Evolutionary conservation across 1,284 basidiomycete species (phyloP).

Genomic region (Apiotrichum akiyoshidainum): DNA sequence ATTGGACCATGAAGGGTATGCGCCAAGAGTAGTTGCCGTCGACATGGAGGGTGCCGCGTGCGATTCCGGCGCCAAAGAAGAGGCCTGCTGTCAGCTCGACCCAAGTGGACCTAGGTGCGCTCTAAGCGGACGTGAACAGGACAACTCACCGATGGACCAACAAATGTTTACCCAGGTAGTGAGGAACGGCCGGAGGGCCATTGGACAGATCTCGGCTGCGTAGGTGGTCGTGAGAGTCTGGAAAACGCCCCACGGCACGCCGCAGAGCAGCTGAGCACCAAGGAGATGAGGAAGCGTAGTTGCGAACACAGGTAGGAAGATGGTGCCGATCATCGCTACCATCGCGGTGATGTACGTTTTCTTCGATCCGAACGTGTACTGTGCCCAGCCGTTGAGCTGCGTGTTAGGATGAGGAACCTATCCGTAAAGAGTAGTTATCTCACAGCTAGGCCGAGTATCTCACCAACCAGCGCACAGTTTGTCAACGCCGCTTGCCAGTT

Average conservation of each 20-base stretch:
- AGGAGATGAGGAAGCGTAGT: constrained; percentile 44
- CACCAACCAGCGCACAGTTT: constrained; percentile 32
- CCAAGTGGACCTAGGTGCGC: too few species aligned
- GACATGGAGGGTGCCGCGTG: constrained; percentile 20
- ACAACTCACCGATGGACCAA: constrained; percentile 44
- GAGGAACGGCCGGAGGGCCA: constrained; percentile 21
- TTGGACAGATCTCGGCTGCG: constrained; percentile 53
- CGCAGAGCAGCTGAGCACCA: constrained; percentile 25
- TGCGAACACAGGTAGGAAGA: constrained; percentile 50
- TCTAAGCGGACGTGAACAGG: background rate
- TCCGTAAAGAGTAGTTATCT: background rate
- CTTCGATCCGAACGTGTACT: constrained; percentile 42
- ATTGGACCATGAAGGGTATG: constrained; percentile 33
- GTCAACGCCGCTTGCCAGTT: constrained; percentile 48
- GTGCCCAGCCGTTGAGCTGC: constrained; percentile 31
- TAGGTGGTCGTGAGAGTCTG: constrained; percentile 54
- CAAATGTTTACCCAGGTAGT: constrained; percentile 46
- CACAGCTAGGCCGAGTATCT: constrained; percentile 28
- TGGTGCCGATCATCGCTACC: constrained; percentile 36
- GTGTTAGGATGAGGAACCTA: background rate
- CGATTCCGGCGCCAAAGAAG: constrained; percentile 48
- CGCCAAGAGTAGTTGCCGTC: constrained; percentile 30
- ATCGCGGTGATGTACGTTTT: constrained; percentile 40
- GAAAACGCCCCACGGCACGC: constrained; percentile 51
- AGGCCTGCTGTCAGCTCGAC: constrained; percentile 20